These are phyloP conservation scores for Eurotiales sp. DNA, from an alignment of 2,329 filamentous ascomycete species.

Conservation along the genomic window DNA sequence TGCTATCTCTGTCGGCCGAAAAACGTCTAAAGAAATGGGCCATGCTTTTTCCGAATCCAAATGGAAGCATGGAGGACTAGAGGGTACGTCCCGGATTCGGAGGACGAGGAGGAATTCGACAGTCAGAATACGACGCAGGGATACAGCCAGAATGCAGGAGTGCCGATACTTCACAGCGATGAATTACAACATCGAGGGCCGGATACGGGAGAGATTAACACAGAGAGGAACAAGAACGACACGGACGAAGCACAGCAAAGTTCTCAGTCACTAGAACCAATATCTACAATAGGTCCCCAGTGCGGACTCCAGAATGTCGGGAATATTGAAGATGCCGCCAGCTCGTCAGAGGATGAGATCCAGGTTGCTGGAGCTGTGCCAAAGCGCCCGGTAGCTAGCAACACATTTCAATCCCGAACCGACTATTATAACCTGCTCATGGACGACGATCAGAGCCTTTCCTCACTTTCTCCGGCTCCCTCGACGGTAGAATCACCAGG, in stretches of 20 bases:
- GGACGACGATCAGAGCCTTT: slow-evolving; percentile 21
- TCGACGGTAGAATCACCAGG: slow-evolving; percentile 19
- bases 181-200: neutral
- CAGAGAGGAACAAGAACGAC: neutral
- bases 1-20: neutral
- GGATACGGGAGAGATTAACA: neutral
- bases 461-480: slow-evolving; percentile 35
- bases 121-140: slow-evolving; percentile 24
- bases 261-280: neutral
- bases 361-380: slow-evolving; percentile 25
- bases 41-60: slow-evolving; percentile 30
- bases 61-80: slow-evolving; percentile 49
- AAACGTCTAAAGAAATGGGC: slow-evolving; percentile 34
- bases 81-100: slow-evolving; percentile 52
- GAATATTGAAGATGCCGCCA: slow-evolving; percentile 3
- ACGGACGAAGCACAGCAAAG: neutral
- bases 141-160: neutral
- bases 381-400: slow-evolving; percentile 13
- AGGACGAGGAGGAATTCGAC: slow-evolving; percentile 43
- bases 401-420: slow-evolving; percentile 11
- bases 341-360: slow-evolving; percentile 37
- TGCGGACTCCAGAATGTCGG: too few relatives aligned
- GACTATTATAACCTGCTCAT: slow-evolving; percentile 10
- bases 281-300: too few relatives aligned
- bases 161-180: neutral